Percentiles rank a stretch among this genome's conserved stretches.
These are phyloP conservation scores for Wickerhamomyces strasburgensis DNA, from an alignment of 805 yeast species.

Conservation along the genomic window DNA sequence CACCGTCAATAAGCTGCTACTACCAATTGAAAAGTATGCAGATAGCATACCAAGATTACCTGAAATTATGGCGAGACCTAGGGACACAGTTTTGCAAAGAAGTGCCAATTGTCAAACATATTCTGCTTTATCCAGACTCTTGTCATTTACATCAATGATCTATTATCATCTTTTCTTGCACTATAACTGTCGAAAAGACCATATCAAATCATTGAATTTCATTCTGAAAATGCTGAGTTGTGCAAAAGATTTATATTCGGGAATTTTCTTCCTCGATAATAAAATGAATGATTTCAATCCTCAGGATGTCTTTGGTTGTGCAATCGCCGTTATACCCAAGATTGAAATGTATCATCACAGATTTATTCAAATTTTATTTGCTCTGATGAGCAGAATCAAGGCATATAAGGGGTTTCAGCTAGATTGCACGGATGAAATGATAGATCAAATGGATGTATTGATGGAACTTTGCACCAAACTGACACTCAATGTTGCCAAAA, in stretches of 20 bases:
- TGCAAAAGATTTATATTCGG: conserved; percentile 7
- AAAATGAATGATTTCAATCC: conserved; percentile 13
- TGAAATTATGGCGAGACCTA: conserved; percentile 15
- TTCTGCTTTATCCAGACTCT: conserved; percentile 11
- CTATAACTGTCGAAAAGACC: conserved; percentile 13
- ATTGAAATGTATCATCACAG: conserved; percentile 20
- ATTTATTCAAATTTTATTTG: conserved; percentile 16
- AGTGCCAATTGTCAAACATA: no score
- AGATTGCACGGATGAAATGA: conserved; percentile 1
- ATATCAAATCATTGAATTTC: conserved; percentile 13
- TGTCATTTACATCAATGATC: conserved; percentile 17
- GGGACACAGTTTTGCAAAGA: conserved; percentile 17
- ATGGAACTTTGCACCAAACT: conserved; percentile 2
- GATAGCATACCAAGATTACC: conserved; percentile 5
- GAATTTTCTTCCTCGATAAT: conserved; percentile 15
- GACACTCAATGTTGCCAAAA: conserved; percentile 8
- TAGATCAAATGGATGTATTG: conserved; percentile 13
- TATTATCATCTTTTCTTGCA: conserved; percentile 21
- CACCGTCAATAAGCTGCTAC: conserved; percentile 7
- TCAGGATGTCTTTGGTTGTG: conserved; percentile 20
- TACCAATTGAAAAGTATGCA: conserved; percentile 12
- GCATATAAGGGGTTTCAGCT: conserved; percentile 13
- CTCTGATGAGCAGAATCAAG: conserved; percentile 15
- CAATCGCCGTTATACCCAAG: conserved; percentile 17
- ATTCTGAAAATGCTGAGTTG: conserved; percentile 6